Conservation (phyloP, 2,329 filamentous ascomycete species). For the Epicoccum nigrum region DNA sequence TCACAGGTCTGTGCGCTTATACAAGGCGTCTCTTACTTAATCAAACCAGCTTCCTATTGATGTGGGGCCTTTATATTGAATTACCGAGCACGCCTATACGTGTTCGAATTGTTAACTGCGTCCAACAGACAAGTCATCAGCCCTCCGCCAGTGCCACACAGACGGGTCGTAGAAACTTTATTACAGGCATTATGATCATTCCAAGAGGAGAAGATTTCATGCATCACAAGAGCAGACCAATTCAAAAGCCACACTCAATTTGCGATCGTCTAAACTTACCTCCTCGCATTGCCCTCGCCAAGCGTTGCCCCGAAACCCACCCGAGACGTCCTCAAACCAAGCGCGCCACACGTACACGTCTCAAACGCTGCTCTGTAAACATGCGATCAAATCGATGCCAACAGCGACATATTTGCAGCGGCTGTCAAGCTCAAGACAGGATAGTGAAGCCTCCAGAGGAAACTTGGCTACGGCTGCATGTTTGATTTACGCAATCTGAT, state of each 20-base stretch:
- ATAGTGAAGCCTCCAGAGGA: constrained; percentile 20
- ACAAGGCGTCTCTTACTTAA: neutral
- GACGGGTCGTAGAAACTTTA: too few relatives aligned
- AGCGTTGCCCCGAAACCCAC: constrained; percentile 34
- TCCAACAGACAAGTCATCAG: too few relatives aligned
- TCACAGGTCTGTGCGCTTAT: neutral
- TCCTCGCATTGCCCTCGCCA: constrained; percentile 17
- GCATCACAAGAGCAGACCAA: too few relatives aligned
- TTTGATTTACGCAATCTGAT: constrained; percentile 14
- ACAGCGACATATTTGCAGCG: neutral
- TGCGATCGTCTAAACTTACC: neutral
- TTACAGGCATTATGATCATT: too few relatives aligned
- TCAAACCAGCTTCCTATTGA: too few relatives aligned
- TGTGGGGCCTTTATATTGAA: too few relatives aligned
- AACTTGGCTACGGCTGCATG: constrained; percentile 15
- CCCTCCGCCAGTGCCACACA: too few relatives aligned
- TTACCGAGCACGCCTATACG: too few relatives aligned
- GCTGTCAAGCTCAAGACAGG: constrained; percentile 25
- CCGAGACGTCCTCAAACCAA: constrained; percentile 31
- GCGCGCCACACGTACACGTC: constrained; percentile 29
- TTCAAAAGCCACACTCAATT: too few relatives aligned
- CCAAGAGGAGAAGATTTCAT: too few relatives aligned
- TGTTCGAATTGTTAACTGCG: too few relatives aligned
- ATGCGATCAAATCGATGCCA: neutral
- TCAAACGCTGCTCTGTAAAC: constrained; percentile 28